Base-by-base conservation (phyloP, 148 eudicot genomes). In the Spergularia marina region DNA sequence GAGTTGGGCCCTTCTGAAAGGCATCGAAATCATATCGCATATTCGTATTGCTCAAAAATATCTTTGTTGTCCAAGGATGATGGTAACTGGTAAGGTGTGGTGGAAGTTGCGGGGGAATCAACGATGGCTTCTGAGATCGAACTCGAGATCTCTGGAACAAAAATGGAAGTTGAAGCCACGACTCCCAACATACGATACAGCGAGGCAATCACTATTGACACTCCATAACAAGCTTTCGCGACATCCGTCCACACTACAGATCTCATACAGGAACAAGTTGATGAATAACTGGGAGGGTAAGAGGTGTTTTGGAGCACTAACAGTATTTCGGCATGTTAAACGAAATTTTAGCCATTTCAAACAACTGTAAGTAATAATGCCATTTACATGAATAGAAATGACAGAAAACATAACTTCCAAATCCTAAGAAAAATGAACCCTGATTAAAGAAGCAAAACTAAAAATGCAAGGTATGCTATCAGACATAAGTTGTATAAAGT, bases 1-100 rank as follows among this genome's bases (percentile, higher is more conserved):
- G 49, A 25, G 18, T 55, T 39, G 72, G 63, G 55, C 72, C 65
- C 54, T 75, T 66, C 4, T 13, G 8, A 75, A 75, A 66, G 77
- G 61, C 62, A 64, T 36, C 53, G n/a, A 18, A 65, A 65, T 49
- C 62, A 65, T 53, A 65, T 49, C 56, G 71, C 68, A 53, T 44
- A 47, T 57, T 15, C 25, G 59, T 25, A 58, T 30, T 30, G 36
- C 36, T 30, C 36, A 68, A 68, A 68, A 47, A 76, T 56, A 53
- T 65, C 36, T 75, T 58, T 44, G 12, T 57, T 57, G 61, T 57
- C 61, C 16, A 20, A 57, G 23, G 20, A 57, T 30, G 36, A 30
- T 30, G 4, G 36, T 30, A 30, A 30, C 36, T 30, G 36, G 36
- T 30, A 30, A 30, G 36, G 36, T 30, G 36, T 30, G 36, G 36